Evolutionary conservation across 1,284 basidiomycete species (phyloP).

Genomic region (Apiotrichum mycotoxinovorans): DNA sequence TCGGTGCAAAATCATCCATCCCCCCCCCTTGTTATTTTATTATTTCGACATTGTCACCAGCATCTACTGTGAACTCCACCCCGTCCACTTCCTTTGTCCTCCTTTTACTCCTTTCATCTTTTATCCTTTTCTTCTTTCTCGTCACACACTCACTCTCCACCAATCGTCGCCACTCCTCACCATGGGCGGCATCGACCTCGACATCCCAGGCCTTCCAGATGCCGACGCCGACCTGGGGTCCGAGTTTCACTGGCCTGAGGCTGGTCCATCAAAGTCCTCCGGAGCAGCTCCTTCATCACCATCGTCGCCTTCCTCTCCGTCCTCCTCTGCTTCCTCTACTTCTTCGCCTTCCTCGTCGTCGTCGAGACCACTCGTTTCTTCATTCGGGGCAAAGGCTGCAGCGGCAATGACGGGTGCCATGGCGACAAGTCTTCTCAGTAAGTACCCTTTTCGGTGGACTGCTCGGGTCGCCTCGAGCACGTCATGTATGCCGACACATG

Average conservation of each 20-base stretch:
- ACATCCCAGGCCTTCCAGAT: constrained; percentile 12
- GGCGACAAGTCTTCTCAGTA: constrained; percentile 47
- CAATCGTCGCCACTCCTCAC: constrained; percentile 1
- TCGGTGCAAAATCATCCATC: too few species aligned
- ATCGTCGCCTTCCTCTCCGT: background rate
- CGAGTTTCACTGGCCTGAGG: constrained; percentile 37
- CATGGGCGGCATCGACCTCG: constrained; percentile 10
- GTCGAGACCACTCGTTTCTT: background rate
- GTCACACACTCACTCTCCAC: background rate
- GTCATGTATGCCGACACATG: too few species aligned
- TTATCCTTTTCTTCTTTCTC: background rate
- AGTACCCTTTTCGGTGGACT: too few species aligned
- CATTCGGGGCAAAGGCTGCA: constrained; percentile 45
- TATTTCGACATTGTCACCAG: too few species aligned
- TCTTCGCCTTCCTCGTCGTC: constrained; percentile 12
- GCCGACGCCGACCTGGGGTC: constrained; percentile 5
- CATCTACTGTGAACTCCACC: too few species aligned
- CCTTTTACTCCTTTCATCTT: background rate
- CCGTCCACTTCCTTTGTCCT: too few species aligned
- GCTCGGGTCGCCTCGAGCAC: too few species aligned
- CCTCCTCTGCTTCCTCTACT: too few species aligned
- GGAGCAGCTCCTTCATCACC: background rate
- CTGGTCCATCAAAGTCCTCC: constrained; percentile 27
- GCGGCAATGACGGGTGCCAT: constrained; percentile 51
- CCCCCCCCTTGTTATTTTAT: too few species aligned